Percentiles rank a stretch among this genome's conserved stretches.
Evolutionary conservation across 2,329 filamentous ascomycete species (phyloP).

Genomic region (Talaromyces sp.): DNA sequence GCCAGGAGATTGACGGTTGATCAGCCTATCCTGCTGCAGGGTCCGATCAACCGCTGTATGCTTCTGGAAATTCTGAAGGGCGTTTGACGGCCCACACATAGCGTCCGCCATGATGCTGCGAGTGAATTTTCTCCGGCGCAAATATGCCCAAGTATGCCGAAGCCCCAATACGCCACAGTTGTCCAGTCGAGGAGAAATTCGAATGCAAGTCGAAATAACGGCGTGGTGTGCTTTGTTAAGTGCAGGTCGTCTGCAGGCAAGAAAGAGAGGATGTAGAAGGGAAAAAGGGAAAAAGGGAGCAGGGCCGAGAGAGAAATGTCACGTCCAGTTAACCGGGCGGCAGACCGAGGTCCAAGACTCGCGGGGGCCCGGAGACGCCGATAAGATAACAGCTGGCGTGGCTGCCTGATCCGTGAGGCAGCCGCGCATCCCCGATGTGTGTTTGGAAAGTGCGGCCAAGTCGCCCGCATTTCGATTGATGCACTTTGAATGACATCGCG

Average conservation of each 20-base stretch:
- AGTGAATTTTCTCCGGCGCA: not conserved
- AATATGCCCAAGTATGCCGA: not conserved
- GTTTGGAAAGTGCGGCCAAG: conserved; percentile 11
- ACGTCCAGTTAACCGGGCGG: not conserved
- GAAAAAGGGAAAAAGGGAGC: not conserved
- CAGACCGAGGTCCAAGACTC: not conserved
- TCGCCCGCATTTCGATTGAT: conserved; percentile 8
- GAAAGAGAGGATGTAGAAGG: not conserved
- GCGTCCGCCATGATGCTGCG: conserved; percentile 55
- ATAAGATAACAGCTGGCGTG: conserved; percentile 8
- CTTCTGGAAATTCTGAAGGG: conserved; percentile 67
- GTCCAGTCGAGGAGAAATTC: not conserved
- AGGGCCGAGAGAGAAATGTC: not conserved
- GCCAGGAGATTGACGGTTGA: conserved; percentile 47
- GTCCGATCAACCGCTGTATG: conserved; percentile 64
- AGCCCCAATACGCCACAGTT: not conserved
- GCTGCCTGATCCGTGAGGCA: conserved; percentile 5
- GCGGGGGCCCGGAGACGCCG: not conserved
- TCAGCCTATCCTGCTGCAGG: conserved; percentile 66
- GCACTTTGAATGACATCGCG: not conserved
- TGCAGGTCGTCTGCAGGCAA: not conserved
- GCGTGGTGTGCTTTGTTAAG: not conserved
- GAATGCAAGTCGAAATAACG: not conserved
- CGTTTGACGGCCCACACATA: conserved; percentile 69
- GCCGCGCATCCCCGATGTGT: not conserved